Evolutionary conservation across 345 rosid genomes (phyloP), one percentile per base, ranked within the genome.

Genomic region (Physaria fendleri): DNA sequence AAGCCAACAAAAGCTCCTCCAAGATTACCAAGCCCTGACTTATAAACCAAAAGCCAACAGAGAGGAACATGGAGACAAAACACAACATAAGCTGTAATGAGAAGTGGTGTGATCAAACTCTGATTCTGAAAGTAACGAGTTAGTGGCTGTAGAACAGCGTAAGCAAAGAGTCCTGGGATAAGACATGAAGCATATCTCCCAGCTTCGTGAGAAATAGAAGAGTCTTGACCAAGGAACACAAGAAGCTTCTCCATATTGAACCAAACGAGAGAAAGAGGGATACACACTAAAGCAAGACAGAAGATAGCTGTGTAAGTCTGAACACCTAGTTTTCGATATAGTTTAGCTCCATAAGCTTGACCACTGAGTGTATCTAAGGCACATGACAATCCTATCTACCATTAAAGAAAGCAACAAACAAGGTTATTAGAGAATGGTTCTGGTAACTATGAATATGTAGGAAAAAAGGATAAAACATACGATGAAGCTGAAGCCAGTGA

Each of bases 351-450:
- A 61, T 69, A 82, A 10, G 88, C 86, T 80, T 87, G 95, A 11
- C 97, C 93, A 34, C 82, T 61, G 46, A 90, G 64, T n/a, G 95
- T 90, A 62, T 90, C 95, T 56, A 86, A 53, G 38, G 86, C 90
- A 70, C 80, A 71, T 10, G 95, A 73, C 88, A 87, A 72, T 39
- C 95, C 95, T 30, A 77, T 55, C 95, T 84, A 81, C 3, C 33
- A 55, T 42, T 33, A 30, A 2, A 5, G 5, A 5, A 9, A 14
- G 2, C 8, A 37, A 56, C 12, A 35, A 28, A 4, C 28, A 25
- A 25, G 6, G n/a, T n/a, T n/a, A n/a, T n/a, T n/a, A n/a, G n/a
- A n/a, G n/a, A n/a, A n/a, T n/a, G n/a, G n/a, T n/a, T n/a, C n/a
- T n/a, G n/a, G n/a, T n/a, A n/a, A n/a, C n/a, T n/a, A n/a, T n/a